Evolutionary conservation across 1,284 basidiomycete genomes (phyloP).

Genomic region (Malassezia sp.): DNA sequence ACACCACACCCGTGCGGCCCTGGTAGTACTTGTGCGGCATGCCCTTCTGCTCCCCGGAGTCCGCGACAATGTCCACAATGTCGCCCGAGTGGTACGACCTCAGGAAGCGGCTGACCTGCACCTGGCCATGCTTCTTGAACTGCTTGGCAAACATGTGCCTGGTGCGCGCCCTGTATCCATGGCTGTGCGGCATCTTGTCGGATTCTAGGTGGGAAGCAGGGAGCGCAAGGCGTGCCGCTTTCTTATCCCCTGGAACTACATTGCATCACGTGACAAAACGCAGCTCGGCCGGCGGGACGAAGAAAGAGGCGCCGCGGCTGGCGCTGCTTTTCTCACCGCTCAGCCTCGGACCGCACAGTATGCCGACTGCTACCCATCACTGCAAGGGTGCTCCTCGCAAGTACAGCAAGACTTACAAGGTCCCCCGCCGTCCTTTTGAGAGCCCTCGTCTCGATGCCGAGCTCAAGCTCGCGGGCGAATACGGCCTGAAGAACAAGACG

Average conservation of each 20-base stretch:
- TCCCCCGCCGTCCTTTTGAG: slow-evolving; percentile 94
- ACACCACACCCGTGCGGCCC: slow-evolving; percentile 91
- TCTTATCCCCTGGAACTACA: slow-evolving; percentile 10
- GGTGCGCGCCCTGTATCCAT: slow-evolving; percentile 98
- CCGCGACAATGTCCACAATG: slow-evolving; percentile 99
- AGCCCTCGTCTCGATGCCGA: slow-evolving; percentile 97
- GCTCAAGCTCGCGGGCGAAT: slow-evolving; percentile 99
- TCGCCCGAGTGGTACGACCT: slow-evolving; percentile 88
- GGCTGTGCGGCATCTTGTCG: slow-evolving; percentile 84
- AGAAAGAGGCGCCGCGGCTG: slow-evolving; percentile 2
- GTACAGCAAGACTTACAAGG: slow-evolving; percentile 50
- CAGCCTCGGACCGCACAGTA: slow-evolving; percentile 7
- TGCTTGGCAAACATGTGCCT: slow-evolving; percentile 76
- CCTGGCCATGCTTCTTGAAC: slow-evolving; percentile 69
- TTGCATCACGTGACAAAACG: slow-evolving; percentile 13
- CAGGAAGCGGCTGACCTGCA: slow-evolving; percentile 86
- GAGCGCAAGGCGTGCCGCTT: neutral
- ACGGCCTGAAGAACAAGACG: slow-evolving; percentile 99
- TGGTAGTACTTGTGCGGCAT: slow-evolving; percentile 80
- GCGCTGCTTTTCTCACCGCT: slow-evolving; percentile 2
- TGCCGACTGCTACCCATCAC: slow-evolving; percentile 36
- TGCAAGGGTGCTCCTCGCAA: slow-evolving; percentile 42
- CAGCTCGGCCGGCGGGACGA: slow-evolving; percentile 10
- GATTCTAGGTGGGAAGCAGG: slow-evolving; percentile 5
- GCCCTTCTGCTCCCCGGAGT: slow-evolving; percentile 97